Percentiles rank a stretch among this genome's conserved stretches.
Conservation (phyloP, 2,329 filamentous ascomycete species). For the Fusarium sp. region DNA sequence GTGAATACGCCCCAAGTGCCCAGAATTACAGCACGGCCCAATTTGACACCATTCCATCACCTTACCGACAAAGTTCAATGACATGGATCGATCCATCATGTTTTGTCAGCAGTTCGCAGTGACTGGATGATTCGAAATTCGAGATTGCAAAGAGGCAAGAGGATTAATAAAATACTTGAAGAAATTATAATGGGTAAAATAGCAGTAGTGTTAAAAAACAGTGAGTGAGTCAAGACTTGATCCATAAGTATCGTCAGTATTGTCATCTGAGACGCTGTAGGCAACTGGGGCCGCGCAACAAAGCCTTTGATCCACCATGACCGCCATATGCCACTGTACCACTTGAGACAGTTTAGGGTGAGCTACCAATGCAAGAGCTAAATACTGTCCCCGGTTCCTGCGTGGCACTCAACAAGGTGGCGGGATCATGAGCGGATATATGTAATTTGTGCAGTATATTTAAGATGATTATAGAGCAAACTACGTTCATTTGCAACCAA, state of each 20-base stretch:
- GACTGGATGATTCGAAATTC: conserved; percentile 1
- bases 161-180: background rate
- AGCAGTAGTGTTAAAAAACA: background rate
- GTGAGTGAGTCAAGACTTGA: conserved; percentile 12
- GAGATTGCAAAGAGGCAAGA: conserved; percentile 19
- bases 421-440: conserved; percentile 4
- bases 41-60: background rate
- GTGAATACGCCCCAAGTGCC: background rate
- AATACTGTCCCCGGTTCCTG: conserved; percentile 5
- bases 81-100: conserved; percentile 1
- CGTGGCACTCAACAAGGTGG: conserved; percentile 23
- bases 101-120: conserved; percentile 19
- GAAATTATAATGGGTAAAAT: background rate
- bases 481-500: background rate
- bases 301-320: conserved; percentile 32
- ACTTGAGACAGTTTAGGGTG: conserved; percentile 3
- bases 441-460: background rate
- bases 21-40: background rate
- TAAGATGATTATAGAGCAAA: background rate
- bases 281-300: conserved; percentile 26
- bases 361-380: conserved; percentile 28
- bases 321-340: conserved; percentile 7
- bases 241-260: background rate
- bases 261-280: conserved; percentile 3
- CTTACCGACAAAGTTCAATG: conserved; percentile 9